These are phyloP conservation scores for Chlorella sp. DNA, from an alignment of 139 green algal genomes.

Conservation along the genomic window DNA sequence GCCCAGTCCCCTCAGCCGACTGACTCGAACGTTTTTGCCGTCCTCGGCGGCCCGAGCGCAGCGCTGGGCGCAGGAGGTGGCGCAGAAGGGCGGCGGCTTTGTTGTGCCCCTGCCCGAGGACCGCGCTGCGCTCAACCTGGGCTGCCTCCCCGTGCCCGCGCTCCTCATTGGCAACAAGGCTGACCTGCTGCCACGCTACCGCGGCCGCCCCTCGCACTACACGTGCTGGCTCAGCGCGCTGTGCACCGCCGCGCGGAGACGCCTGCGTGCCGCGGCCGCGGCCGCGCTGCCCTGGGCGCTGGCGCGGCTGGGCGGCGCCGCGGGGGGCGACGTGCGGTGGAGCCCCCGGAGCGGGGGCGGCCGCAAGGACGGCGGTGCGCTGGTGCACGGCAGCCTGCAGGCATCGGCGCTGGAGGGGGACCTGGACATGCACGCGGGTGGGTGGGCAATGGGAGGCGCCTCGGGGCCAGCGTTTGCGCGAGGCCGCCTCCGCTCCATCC, in stretches of 20 bases:
- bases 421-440: background rate
- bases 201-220: background rate
- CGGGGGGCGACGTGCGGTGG: background rate
- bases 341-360: background rate
- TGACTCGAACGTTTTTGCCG: no score
- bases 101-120: conserved; percentile 17
- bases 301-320: background rate
- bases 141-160: conserved; percentile 33
- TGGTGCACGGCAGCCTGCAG: conserved; percentile 1
- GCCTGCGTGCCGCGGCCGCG: background rate
- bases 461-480: background rate
- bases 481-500: background rate
- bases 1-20: no score
- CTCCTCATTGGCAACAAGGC: conserved; percentile 37
- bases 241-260: background rate
- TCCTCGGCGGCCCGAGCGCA: no score
- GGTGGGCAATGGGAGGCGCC: background rate
- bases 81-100: conserved; percentile 23
- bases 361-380: background rate
- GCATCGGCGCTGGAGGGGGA: background rate
- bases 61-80: background rate
- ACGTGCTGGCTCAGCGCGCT: background rate
- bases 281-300: background rate
- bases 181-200: conserved; percentile 2
- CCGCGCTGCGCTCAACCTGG: conserved; percentile 25